Evolutionary conservation across 352 stramenopile genomes (phyloP).

Genomic region (Globisporangium solare): DNA sequence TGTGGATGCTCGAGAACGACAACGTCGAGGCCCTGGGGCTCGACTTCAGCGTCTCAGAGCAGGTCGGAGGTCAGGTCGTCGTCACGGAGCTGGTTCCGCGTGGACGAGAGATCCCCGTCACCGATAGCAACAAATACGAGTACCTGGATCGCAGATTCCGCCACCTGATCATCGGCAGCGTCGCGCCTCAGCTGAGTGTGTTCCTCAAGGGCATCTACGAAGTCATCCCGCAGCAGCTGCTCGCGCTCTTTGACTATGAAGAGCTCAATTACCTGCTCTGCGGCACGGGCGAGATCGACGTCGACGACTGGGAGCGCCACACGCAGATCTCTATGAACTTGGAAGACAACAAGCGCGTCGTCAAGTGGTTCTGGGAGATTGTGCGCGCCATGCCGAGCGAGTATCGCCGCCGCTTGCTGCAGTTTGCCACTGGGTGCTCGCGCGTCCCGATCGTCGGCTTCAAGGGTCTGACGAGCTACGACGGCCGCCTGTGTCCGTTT

Average conservation of each 20-base stretch:
- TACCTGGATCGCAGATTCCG: slow-evolving; percentile 84
- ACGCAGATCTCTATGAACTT: slow-evolving; percentile 41
- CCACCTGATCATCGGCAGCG: slow-evolving; percentile 73
- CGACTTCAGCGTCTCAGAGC: slow-evolving; percentile 18
- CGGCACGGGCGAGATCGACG: slow-evolving; percentile 66
- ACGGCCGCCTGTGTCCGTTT: no score
- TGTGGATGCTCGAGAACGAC: slow-evolving; percentile 17
- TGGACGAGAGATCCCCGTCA: slow-evolving; percentile 32
- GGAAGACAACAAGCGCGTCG: slow-evolving; percentile 20
- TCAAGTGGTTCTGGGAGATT: slow-evolving; percentile 46
- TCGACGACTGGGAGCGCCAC: slow-evolving; percentile 91
- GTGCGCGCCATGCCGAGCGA: slow-evolving; percentile 45
- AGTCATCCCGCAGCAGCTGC: slow-evolving; percentile 77
- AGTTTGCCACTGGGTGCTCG: slow-evolving; percentile 53
- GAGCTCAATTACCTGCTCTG: slow-evolving; percentile 91
- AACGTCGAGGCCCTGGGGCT: slow-evolving; percentile 18
- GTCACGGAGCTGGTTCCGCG: slow-evolving; percentile 27
- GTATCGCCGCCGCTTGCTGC: slow-evolving; percentile 41
- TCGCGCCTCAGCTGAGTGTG: slow-evolving; percentile 15
- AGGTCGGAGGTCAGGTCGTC: slow-evolving; percentile 23
- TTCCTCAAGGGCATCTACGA: slow-evolving; percentile 58
- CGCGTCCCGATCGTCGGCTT: slow-evolving; percentile 51
- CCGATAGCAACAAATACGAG: slow-evolving; percentile 78
- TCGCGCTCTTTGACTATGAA: slow-evolving; percentile 91
- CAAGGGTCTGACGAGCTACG: slow-evolving; percentile 21